These are phyloP conservation scores for Syzygium aqueum DNA, from an alignment of 345 rosid genomes.

Conservation along the genomic window DNA sequence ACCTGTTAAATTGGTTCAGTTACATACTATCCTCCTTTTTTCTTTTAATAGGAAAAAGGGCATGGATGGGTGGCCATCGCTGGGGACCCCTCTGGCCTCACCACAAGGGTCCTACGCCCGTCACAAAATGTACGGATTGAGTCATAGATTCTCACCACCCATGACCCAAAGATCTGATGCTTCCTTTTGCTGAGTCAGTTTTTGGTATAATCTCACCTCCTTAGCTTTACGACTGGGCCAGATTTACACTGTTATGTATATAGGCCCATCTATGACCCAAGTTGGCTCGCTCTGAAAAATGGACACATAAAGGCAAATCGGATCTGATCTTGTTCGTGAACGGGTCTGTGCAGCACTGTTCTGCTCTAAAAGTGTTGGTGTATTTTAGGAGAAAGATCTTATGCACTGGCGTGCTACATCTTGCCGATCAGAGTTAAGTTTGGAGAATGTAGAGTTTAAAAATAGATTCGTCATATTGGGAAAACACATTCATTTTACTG, in stretches of 20 bases:
- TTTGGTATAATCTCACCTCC: neutral
- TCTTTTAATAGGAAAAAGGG: neutral
- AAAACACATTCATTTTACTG: neutral
- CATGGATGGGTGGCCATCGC: neutral
- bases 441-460: neutral
- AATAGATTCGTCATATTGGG: neutral
- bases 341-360: neutral
- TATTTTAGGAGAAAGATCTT: neutral
- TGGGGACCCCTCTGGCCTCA: neutral
- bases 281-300: neutral
- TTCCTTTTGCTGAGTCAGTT: neutral
- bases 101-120: neutral
- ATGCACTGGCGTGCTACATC: neutral
- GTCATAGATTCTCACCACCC: neutral
- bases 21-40: neutral
- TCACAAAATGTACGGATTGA: neutral
- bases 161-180: neutral
- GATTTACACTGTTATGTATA: neutral
- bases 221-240: neutral
- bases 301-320: neutral
- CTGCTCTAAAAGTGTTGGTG: neutral
- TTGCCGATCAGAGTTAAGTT: neutral
- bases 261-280: neutral
- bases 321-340: neutral
- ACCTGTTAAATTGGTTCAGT: neutral